phyloP scores from a whole-genome alignment of 2,329 filamentous ascomycete genomes.

The Paecilomyces variotii region DNA sequence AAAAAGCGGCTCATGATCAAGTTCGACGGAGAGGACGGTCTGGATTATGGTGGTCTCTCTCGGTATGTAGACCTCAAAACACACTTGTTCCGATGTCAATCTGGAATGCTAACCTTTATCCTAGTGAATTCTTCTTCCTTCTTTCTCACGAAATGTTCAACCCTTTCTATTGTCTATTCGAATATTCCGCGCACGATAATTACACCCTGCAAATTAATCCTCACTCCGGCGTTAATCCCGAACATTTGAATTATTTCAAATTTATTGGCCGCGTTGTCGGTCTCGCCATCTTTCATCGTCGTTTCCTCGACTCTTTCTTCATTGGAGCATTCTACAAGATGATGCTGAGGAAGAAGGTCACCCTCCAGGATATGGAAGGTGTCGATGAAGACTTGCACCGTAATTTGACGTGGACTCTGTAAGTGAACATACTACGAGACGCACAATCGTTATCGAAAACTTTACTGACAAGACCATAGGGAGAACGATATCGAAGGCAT shows the following conservation, averaged over 20 bases:
- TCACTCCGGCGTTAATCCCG: constrained; percentile 96
- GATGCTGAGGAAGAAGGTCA: constrained; percentile 88
- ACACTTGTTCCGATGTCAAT: not conserved
- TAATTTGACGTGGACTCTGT: constrained; percentile 91
- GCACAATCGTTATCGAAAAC: not conserved
- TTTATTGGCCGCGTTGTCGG: constrained; percentile 98
- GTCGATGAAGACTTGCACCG: constrained; percentile 97
- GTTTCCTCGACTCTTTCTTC: constrained; percentile 97
- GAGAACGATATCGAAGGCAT: constrained; percentile 97
- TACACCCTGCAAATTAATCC: constrained; percentile 99
- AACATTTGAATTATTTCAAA: constrained; percentile 99
- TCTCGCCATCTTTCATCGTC: constrained; percentile 92
- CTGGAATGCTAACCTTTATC: constrained; percentile 17
- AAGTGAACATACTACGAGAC: constrained; percentile 20
- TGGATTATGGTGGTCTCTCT: constrained; percentile 96
- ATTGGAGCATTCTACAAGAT: constrained; percentile 99
- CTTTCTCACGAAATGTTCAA: constrained; percentile 99
- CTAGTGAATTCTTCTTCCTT: constrained; percentile 95
- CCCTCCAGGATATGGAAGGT: constrained; percentile 94
- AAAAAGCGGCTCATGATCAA: constrained; percentile 99
- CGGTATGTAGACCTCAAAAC: constrained; percentile 39
- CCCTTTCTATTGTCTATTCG: constrained; percentile 98
- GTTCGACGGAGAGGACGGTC: constrained; percentile 94
- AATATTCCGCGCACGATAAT: constrained; percentile 99
- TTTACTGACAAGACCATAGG: constrained; percentile 26